phyloP scores from a whole-genome alignment of 768 basidiomycete genomes.

The Hydnum rufescens region DNA sequence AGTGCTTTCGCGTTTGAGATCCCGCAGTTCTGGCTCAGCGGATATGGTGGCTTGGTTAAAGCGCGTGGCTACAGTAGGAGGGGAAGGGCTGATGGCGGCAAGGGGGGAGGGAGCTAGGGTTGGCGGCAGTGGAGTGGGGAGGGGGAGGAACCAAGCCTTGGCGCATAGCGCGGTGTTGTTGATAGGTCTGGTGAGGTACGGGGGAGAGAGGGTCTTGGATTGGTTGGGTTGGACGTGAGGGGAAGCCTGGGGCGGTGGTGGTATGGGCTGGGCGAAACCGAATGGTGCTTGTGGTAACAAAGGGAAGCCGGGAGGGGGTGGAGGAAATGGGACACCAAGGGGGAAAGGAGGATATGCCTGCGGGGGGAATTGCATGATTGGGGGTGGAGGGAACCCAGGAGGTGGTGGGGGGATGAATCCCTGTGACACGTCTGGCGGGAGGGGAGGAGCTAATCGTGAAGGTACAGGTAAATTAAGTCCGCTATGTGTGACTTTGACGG shows the following conservation, averaged over 20 bases:
- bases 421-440: conserved; percentile 15
- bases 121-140: conserved; percentile 12
- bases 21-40: conserved; percentile 73
- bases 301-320: conserved; percentile 48
- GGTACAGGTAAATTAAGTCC: conserved; percentile 4
- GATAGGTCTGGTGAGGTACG: conserved; percentile 61
- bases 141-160: conserved; percentile 7
- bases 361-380: too few species aligned
- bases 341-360: conserved; percentile 6
- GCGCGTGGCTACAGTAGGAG: neutral
- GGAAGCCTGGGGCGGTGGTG: conserved; percentile 6
- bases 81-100: conserved; percentile 5
- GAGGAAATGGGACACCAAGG: neutral
- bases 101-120: conserved; percentile 14
- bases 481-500: neutral
- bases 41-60: conserved; percentile 47
- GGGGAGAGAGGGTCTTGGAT: conserved; percentile 58
- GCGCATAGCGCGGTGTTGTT: conserved; percentile 40
- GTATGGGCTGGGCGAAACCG: neutral
- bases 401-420: conserved; percentile 13
- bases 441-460: conserved; percentile 15
- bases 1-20: conserved; percentile 88
- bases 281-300: neutral
- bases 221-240: conserved; percentile 1
- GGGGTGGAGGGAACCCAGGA: conserved; percentile 17